Evolutionary conservation across 345 rosid genomes (phyloP).

Genomic region (Populus davidiana): DNA sequence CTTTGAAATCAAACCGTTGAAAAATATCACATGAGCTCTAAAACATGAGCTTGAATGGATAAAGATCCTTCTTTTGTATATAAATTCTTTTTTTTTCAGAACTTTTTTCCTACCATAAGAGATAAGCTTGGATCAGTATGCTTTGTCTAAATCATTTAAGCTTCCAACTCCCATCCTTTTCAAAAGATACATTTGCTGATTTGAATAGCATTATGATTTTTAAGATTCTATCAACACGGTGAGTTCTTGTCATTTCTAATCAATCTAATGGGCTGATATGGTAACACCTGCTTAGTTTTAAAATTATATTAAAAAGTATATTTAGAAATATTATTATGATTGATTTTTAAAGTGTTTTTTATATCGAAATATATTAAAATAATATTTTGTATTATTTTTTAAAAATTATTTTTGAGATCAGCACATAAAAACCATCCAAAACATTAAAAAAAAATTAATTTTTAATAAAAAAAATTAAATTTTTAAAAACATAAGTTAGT

Average conservation of each 20-base stretch:
- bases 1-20: constrained; percentile 36
- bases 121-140: constrained; percentile 31
- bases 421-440: too few relatives aligned
- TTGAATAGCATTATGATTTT: neutral
- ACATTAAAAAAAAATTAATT: too few relatives aligned
- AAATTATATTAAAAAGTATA: too few relatives aligned
- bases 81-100: neutral
- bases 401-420: too few relatives aligned
- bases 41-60: constrained; percentile 13
- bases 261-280: neutral
- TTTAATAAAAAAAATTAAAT: too few relatives aligned
- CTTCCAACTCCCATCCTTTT: constrained; percentile 29
- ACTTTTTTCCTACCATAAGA: constrained; percentile 8
- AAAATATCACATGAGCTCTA: constrained; percentile 29
- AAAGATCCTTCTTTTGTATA: neutral
- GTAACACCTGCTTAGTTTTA: neutral
- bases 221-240: neutral
- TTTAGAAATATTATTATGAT: too few relatives aligned
- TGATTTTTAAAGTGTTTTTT: too few relatives aligned
- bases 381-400: too few relatives aligned
- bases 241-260: neutral
- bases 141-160: constrained; percentile 18
- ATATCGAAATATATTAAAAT: too few relatives aligned
- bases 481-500: too few relatives aligned
- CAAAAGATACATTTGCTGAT: constrained; percentile 18